phyloP scores from a whole-genome alignment of 2,329 filamentous ascomycete genomes.

The Thelonectria discophora region DNA sequence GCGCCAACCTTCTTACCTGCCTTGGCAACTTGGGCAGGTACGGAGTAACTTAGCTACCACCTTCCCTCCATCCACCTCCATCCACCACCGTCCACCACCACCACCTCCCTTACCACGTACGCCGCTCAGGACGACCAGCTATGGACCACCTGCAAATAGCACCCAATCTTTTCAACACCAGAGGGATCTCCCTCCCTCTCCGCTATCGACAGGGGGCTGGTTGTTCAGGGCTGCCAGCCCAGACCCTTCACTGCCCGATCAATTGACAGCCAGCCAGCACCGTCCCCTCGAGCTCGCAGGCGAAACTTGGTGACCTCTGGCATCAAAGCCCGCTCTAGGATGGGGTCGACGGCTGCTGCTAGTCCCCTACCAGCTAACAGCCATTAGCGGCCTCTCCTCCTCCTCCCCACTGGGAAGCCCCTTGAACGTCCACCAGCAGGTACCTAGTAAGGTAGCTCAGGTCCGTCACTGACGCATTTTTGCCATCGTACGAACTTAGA shows the following conservation, averaged over 20 bases:
- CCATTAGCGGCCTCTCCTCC: conserved; percentile 33
- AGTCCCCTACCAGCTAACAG: conserved; percentile 27
- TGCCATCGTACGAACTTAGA: not conserved
- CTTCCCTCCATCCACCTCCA: conserved; percentile 12
- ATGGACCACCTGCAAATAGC: too few relatives aligned
- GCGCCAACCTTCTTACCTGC: conserved; percentile 10
- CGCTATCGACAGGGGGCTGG: not conserved
- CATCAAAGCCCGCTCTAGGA: conserved; percentile 36
- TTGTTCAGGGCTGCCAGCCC: not conserved
- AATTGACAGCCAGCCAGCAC: not conserved
- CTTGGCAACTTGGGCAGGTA: conserved; percentile 7
- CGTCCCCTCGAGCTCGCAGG: not conserved
- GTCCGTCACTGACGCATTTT: conserved; percentile 13
- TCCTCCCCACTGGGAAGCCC: conserved; percentile 29
- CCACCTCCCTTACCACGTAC: not conserved
- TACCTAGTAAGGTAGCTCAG: conserved; percentile 5
- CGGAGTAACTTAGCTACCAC: conserved; percentile 13
- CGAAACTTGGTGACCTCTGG: conserved; percentile 8
- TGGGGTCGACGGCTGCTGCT: conserved; percentile 35
- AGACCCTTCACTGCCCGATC: not conserved
- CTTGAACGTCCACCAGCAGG: conserved; percentile 6
- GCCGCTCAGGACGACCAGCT: not conserved
- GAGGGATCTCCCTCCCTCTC: not conserved
- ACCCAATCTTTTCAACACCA: not conserved
- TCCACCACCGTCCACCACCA: too few relatives aligned